Percentiles rank a stretch among this genome's conserved stretches.
phyloP scores from a whole-genome alignment of 2,329 filamentous ascomycete species.

The Trichoderma arundinaceum region DNA sequence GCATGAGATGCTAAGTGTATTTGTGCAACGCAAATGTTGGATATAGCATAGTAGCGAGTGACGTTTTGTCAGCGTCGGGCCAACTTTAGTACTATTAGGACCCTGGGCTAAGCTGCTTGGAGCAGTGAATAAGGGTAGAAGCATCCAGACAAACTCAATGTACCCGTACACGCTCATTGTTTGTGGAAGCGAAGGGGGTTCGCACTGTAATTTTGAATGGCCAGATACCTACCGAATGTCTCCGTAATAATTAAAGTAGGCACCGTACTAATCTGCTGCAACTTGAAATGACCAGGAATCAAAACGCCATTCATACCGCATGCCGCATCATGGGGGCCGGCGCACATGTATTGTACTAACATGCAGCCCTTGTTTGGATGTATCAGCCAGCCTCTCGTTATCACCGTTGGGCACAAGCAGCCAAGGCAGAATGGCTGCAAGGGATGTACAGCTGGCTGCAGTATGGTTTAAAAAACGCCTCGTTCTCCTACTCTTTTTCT shows the following conservation, averaged over 20 bases:
- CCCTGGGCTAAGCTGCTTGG: conserved; percentile 2
- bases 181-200: no score
- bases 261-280: no score
- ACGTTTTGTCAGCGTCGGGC: conserved; percentile 12
- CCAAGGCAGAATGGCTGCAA: conserved; percentile 16
- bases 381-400: conserved; percentile 1
- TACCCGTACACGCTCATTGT: no score
- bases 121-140: neutral
- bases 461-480: neutral
- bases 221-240: no score
- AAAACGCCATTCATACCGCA: no score
- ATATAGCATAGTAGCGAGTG: neutral
- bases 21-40: conserved; percentile 1
- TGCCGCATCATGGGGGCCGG: no score
- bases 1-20: conserved; percentile 5
- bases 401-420: conserved; percentile 1
- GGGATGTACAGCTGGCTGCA: neutral
- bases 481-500: neutral
- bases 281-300: no score
- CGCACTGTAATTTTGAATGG: no score
- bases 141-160: no score
- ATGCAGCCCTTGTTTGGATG: no score
- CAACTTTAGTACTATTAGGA: neutral
- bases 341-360: no score
- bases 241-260: no score